A percentile compares a stretch with the other conserved stretches of the same genome.
These are phyloP conservation scores for Tranzscheliella williamsii DNA, from an alignment of 1,284 basidiomycete species.

Conservation along the genomic window DNA sequence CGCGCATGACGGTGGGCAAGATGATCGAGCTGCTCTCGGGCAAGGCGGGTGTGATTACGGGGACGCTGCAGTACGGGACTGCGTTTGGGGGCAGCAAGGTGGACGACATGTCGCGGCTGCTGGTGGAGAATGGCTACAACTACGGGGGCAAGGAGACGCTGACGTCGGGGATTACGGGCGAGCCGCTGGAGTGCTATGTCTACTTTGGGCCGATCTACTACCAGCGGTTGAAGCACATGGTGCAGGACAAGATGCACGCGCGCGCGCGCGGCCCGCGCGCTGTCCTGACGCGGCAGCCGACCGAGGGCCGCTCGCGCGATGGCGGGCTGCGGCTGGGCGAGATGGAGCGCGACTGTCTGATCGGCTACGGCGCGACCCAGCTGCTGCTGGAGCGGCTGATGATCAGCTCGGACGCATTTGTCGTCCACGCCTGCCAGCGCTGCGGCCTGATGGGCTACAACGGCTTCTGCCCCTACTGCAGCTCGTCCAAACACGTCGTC, in stretches of 20 bases:
- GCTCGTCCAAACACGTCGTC: conserved; percentile 92
- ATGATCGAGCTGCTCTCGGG: conserved; percentile 99
- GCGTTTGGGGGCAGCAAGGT: conserved; percentile 97
- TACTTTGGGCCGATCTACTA: conserved; percentile 99
- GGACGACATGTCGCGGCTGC: conserved; percentile 95
- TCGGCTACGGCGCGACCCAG: conserved; percentile 75
- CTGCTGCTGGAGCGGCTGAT: conserved; percentile 92
- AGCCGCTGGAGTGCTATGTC: conserved; percentile 92
- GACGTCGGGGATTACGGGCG: conserved; percentile 95
- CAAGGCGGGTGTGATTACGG: conserved; percentile 73
- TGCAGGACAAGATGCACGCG: conserved; percentile 99
- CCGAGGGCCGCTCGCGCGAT: conserved; percentile 95
- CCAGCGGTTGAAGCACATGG: conserved; percentile 67
- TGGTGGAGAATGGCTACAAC: conserved; percentile 93
- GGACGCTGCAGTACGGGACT: conserved; percentile 87
- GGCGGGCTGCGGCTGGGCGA: conserved; percentile 96
- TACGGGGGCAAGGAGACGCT: conserved; percentile 98
- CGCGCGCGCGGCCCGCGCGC: conserved; percentile 83
- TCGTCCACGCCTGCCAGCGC: conserved; percentile 90
- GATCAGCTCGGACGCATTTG: conserved; percentile 88
- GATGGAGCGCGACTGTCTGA: conserved; percentile 89
- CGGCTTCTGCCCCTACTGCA: conserved; percentile 69
- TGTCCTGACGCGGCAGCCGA: conserved; percentile 94
- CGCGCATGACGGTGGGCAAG: conserved; percentile 97
- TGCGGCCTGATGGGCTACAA: conserved; percentile 95